phyloP scores from a whole-genome alignment of 1,284 basidiomycete species.

The Cerioporus squamosus region DNA sequence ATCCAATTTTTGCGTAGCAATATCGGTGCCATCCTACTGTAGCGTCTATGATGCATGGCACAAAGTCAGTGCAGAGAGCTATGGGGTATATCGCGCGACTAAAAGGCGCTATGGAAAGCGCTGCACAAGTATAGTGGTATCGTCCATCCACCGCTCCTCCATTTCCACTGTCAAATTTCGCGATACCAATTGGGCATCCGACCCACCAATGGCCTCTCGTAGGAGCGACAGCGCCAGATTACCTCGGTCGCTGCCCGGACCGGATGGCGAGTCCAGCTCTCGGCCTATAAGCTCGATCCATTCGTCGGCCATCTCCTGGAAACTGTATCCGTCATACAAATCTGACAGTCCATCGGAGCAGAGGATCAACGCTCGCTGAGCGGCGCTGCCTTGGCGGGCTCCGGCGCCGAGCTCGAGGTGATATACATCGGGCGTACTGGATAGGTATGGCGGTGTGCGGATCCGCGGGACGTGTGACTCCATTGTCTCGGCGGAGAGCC shows the following conservation, averaged over 20 bases:
- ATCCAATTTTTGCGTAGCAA: too few relatives aligned
- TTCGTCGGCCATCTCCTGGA: slow-evolving; percentile 40
- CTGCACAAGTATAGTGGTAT: slow-evolving; percentile 64
- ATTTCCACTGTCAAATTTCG: slow-evolving; percentile 66
- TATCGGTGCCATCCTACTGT: too few relatives aligned
- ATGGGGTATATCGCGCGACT: not conserved
- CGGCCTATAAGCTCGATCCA: slow-evolving; percentile 46
- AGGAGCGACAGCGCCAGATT: slow-evolving; percentile 53
- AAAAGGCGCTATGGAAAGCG: slow-evolving; percentile 26
- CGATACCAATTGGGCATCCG: slow-evolving; percentile 53
- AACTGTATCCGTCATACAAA: slow-evolving; percentile 46
- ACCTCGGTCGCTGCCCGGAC: too few relatives aligned
- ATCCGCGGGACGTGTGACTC: slow-evolving; percentile 50
- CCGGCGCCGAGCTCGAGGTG: slow-evolving; percentile 36
- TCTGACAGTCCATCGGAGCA: slow-evolving; percentile 65
- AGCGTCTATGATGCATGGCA: too few relatives aligned
- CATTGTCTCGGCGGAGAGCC: slow-evolving; percentile 43
- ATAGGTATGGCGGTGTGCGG: slow-evolving; percentile 64
- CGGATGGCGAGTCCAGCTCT: slow-evolving; percentile 12
- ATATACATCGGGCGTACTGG: slow-evolving; percentile 52
- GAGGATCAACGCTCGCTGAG: slow-evolving; percentile 44
- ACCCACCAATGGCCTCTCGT: slow-evolving; percentile 61
- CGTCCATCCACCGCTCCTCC: slow-evolving; percentile 69
- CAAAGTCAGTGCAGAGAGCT: not conserved
- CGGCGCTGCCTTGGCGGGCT: slow-evolving; percentile 12